Conservation (phyloP, 352 stramenopile genomes). For the Globisporangium yorkense region DNA sequence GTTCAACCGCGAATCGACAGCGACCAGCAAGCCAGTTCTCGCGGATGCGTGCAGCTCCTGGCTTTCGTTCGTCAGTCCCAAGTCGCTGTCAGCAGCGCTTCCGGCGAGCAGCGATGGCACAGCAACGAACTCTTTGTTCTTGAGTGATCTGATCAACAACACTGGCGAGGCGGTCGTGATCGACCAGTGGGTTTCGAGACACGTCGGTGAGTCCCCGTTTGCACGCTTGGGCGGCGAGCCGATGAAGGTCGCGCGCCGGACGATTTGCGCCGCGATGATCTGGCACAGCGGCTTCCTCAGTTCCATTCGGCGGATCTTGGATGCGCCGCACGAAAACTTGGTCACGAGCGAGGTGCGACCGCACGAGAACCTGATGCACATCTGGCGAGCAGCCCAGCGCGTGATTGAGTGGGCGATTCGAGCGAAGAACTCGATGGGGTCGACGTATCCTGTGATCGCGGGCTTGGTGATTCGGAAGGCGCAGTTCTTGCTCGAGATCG, state of each 20-base stretch:
- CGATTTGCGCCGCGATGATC: conserved; percentile 83
- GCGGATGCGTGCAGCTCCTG: conserved; percentile 41
- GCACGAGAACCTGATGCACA: conserved; percentile 87
- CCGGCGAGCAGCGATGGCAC: conserved; percentile 12
- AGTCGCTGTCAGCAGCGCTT: conserved; percentile 31
- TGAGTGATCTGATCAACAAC: conserved; percentile 69
- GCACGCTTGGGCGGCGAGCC: conserved; percentile 68
- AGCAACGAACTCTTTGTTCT: conserved; percentile 26
- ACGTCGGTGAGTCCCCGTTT: conserved; percentile 83
- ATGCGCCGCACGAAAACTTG: conserved; percentile 27
- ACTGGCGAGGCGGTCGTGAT: conserved; percentile 45
- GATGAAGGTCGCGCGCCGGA: conserved; percentile 85
- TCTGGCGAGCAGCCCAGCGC: conserved; percentile 83
- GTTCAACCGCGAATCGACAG: conserved; percentile 16
- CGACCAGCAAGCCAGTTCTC: conserved; percentile 29
- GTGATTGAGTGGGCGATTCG: conserved; percentile 88
- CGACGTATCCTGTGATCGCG: conserved; percentile 75
- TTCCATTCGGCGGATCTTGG: conserved; percentile 51
- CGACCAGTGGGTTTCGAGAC: conserved; percentile 75
- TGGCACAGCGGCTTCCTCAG: conserved; percentile 80
- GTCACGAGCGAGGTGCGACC: conserved; percentile 68
- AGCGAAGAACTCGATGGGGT: conserved; percentile 85
- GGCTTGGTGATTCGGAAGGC: conserved; percentile 79
- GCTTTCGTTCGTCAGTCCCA: conserved; percentile 57
- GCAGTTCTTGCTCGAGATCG: conserved; percentile 77